Percentiles rank a stretch among this genome's conserved stretches.
phyloP scores from a whole-genome alignment of 2,329 filamentous ascomycete genomes.

The Daldinia eschscholtzii region DNA sequence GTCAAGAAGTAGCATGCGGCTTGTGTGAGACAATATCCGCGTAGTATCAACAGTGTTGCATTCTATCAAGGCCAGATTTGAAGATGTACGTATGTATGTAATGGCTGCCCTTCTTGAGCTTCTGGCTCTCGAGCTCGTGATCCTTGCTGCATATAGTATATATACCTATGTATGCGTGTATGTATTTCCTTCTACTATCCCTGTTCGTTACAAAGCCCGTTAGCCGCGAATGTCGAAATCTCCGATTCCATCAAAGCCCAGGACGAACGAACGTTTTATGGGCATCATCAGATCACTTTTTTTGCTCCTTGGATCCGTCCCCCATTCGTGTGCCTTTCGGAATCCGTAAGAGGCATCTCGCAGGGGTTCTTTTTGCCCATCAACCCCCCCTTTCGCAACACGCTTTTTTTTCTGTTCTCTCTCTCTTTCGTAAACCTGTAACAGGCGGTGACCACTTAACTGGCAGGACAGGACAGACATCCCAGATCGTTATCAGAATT shows the following conservation, averaged over 20 bases:
- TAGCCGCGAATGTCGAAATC: constrained; percentile 45
- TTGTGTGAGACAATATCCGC: constrained; percentile 37
- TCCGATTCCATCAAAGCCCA: constrained; percentile 32
- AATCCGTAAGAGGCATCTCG: constrained; percentile 41
- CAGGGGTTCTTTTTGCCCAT: constrained; percentile 16
- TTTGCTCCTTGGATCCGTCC: constrained; percentile 16
- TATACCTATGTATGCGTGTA: neutral
- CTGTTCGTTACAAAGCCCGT: constrained; percentile 33
- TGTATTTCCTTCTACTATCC: constrained; percentile 24
- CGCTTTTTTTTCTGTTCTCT: neutral
- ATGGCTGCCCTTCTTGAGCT: constrained; percentile 31
- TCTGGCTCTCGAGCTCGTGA: constrained; percentile 38
- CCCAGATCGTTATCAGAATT: constrained; percentile 40
- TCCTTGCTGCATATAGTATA: constrained; percentile 22
- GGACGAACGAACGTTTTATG: constrained; percentile 23
- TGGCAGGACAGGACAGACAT: constrained; percentile 19
- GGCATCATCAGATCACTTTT: constrained; percentile 39
- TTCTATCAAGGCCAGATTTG: constrained; percentile 34
- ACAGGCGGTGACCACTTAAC: constrained; percentile 38
- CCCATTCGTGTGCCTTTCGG: constrained; percentile 30
- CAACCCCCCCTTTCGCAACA: constrained; percentile 11
- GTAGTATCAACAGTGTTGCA: constrained; percentile 40
- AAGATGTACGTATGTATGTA: constrained; percentile 9
- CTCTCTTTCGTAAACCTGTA: constrained; percentile 11
- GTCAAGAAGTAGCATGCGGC: constrained; percentile 28